Evolutionary conservation across 2,329 filamentous ascomycete genomes (phyloP).

Genomic region (Rachicladosporium sp.): DNA sequence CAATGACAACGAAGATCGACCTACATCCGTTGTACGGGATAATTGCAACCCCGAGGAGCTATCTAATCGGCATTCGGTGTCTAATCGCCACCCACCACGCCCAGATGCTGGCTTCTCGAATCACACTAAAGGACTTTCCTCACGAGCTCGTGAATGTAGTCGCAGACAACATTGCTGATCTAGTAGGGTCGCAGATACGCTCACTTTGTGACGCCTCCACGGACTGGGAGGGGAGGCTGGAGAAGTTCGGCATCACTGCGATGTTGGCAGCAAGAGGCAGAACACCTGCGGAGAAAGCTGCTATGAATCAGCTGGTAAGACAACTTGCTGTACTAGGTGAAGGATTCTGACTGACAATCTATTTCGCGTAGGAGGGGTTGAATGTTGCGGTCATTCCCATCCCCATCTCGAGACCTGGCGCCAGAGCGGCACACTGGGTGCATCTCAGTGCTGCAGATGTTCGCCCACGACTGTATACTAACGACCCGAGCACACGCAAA

Average conservation of each 20-base stretch:
- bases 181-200: background rate
- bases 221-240: background rate
- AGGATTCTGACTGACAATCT: too few species aligned
- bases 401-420: too few species aligned
- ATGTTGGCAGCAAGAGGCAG: background rate
- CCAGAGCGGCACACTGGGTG: too few species aligned
- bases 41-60: constrained; percentile 1
- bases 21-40: constrained; percentile 2
- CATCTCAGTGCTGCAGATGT: too few species aligned
- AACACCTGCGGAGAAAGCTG: background rate
- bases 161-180: background rate
- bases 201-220: background rate
- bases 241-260: too few species aligned
- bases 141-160: constrained; percentile 1
- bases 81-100: background rate
- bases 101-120: background rate
- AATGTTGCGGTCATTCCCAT: too few species aligned
- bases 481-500: too few species aligned
- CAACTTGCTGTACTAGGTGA: too few species aligned
- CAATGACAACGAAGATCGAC: too few species aligned
- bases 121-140: background rate
- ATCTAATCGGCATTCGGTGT: constrained; percentile 1
- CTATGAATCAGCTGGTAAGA: background rate
- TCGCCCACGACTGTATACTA: too few species aligned
- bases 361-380: too few species aligned